Conservation (phyloP, 225 moss, liverwort and hornwort species). For the Ulota crispa region DNA sequence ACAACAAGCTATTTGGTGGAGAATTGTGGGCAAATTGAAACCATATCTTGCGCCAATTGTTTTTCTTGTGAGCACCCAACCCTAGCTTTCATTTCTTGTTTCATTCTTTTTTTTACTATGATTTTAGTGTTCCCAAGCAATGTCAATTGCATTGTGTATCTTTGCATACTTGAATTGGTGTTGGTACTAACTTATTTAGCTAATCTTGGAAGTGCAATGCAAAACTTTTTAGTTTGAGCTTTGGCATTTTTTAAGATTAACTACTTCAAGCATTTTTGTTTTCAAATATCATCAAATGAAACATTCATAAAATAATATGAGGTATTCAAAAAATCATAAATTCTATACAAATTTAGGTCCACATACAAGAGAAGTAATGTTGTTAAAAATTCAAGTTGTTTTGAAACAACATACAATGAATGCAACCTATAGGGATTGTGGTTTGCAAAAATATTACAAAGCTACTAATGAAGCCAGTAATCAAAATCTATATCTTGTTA, state of each 20-base stretch:
- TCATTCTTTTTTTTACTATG: background rate
- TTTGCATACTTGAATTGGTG: background rate
- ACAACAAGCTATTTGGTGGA: background rate
- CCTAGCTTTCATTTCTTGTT: background rate
- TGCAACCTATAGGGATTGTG: rapidly evolving
- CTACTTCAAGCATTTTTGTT: no score
- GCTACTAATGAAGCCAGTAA: background rate
- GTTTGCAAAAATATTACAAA: background rate
- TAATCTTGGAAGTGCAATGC: background rate
- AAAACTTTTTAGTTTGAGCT: background rate
- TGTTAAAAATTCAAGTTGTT: rapidly evolving
- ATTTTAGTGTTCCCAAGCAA: background rate
- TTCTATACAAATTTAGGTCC: background rate
- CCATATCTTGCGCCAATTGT: background rate
- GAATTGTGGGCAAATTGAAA: background rate
- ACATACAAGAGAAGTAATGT: rapidly evolving
- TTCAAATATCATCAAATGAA: background rate
- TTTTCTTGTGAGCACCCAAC: constrained; percentile 9
- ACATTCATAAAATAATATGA: background rate
- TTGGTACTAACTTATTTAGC: rapidly evolving
- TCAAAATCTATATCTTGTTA: background rate
- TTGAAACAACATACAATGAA: background rate
- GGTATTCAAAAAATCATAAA: background rate
- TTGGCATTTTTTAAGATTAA: background rate
- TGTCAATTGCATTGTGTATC: background rate